Evolutionary conservation across 2,329 filamentous ascomycete genomes (phyloP).

Genomic region (Immersiporthe knoxdaviesiana): DNA sequence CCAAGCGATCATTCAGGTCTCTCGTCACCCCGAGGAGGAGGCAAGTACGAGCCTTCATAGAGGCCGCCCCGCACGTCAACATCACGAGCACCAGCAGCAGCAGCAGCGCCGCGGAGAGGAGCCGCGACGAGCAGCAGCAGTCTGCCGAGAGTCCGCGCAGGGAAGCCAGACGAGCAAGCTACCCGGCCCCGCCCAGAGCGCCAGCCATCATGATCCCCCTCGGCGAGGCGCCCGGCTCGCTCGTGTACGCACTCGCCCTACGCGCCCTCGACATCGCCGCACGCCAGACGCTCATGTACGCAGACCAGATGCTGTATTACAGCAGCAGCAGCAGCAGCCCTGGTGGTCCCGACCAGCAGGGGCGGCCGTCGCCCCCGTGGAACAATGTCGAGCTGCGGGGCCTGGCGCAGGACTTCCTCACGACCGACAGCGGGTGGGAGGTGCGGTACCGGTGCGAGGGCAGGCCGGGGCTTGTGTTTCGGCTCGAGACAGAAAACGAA

Average conservation of each 20-base stretch:
- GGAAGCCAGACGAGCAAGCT: not conserved
- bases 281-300: slow-evolving; percentile 9
- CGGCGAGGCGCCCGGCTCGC: not conserved
- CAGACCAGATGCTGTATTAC: not conserved
- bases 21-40: not conserved
- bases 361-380: not conserved
- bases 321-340: too few species aligned
- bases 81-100: not conserved
- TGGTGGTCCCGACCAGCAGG: too few species aligned
- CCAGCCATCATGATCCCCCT: not conserved
- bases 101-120: not conserved
- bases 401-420: not conserved
- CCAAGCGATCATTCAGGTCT: not conserved
- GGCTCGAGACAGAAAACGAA: not conserved
- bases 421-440: slow-evolving; percentile 5
- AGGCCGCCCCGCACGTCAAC: not conserved
- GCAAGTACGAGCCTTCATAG: not conserved
- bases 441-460: slow-evolving; percentile 8
- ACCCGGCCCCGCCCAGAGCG: not conserved
- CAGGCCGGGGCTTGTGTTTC: not conserved
- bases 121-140: not conserved
- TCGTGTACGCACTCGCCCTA: not conserved
- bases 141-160: too few species aligned
- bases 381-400: not conserved
- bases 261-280: not conserved